Evolutionary conservation across 2,329 filamentous ascomycete species (phyloP).

Genomic region (Penicillium rolfsii): DNA sequence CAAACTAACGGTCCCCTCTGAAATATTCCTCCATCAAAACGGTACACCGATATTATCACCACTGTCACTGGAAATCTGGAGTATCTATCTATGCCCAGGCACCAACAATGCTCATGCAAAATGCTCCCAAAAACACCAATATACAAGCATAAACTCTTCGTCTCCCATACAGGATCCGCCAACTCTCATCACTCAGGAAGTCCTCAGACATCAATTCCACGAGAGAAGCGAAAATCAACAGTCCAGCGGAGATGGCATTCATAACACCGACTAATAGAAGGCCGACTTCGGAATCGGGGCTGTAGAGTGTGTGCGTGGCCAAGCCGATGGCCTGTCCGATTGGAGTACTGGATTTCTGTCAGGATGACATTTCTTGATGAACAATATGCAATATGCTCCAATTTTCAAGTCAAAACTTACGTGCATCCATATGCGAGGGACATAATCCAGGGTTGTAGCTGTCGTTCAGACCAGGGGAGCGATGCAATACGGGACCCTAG

Average conservation of each 20-base stretch:
- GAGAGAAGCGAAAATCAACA: conserved; percentile 75
- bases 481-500: conserved; percentile 40
- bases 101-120: conserved; percentile 71
- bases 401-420: conserved; percentile 26
- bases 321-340: conserved; percentile 78
- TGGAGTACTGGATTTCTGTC: conserved; percentile 62
- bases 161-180: conserved; percentile 65
- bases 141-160: conserved; percentile 65
- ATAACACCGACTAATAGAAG: conserved; percentile 78
- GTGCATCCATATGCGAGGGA: conserved; percentile 71
- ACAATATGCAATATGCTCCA: no score
- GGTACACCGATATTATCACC: no score
- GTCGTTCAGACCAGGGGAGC: conserved; percentile 35
- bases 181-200: conserved; percentile 75
- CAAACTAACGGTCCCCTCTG: background rate
- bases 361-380: background rate
- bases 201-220: conserved; percentile 80
- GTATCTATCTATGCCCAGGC: conserved; percentile 64
- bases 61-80: background rate
- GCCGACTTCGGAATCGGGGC: conserved; percentile 71
- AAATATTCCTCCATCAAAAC: no score
- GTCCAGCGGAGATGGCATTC: conserved; percentile 78
- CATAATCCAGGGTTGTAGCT: conserved; percentile 66
- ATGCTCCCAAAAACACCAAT: conserved; percentile 65
- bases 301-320: conserved; percentile 73